Evolutionary conservation across 257 asterid species (phyloP).

Genomic region (Nicotiana tabacum): DNA sequence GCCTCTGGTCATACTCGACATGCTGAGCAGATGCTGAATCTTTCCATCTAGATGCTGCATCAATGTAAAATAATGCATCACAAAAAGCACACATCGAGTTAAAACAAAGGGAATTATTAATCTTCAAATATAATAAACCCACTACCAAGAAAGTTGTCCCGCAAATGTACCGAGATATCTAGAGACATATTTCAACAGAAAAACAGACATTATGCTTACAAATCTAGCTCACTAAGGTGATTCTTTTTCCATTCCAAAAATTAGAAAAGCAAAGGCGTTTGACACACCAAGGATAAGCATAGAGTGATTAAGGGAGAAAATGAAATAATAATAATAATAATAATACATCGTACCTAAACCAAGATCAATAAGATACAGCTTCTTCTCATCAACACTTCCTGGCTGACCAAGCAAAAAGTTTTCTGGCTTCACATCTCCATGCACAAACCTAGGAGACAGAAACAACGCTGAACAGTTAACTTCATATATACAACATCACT

Average conservation of each 20-base stretch:
- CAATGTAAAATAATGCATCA: background rate
- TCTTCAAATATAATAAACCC: background rate
- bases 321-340: background rate
- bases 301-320: background rate
- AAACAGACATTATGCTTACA: background rate
- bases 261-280: background rate
- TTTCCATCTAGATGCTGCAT: slow-evolving; percentile 87
- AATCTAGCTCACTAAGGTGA: background rate
- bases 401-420: slow-evolving; percentile 96
- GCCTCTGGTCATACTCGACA: slow-evolving; percentile 98
- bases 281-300: background rate
- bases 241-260: no score
- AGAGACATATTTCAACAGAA: background rate
- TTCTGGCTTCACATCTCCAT: slow-evolving; percentile 99
- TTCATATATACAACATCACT: background rate
- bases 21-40: slow-evolving; percentile 94
- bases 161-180: background rate
- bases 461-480: background rate
- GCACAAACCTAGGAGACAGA: slow-evolving; percentile 66
- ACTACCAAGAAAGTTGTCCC: background rate
- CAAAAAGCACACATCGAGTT: background rate
- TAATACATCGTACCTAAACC: slow-evolving; percentile 66
- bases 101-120: background rate
- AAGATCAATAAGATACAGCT: slow-evolving; percentile 93
- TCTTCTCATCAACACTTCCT: slow-evolving; percentile 82